Conservation (phyloP, 345 rosid genomes). For the Luvunga scandens region DNA sequence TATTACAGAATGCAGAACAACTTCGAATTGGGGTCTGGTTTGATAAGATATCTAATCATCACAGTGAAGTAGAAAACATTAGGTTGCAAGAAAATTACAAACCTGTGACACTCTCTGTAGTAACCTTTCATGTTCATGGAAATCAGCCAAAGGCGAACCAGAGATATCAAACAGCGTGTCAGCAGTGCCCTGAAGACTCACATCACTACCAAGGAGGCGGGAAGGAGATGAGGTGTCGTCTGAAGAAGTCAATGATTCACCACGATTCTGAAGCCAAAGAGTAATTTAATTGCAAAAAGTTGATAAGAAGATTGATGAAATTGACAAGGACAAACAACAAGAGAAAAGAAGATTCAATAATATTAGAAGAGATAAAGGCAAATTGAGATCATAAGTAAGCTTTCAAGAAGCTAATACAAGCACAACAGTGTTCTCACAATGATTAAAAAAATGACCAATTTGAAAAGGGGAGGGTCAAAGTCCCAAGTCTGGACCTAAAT, state of each 20-base stretch:
- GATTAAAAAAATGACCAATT: neutral
- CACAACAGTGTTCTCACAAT: neutral
- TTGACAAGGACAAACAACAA: neutral
- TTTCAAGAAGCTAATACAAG: neutral
- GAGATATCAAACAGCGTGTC: constrained; percentile 48
- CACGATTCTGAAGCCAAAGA: constrained; percentile 36
- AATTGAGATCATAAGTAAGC: neutral
- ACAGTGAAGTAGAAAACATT: neutral
- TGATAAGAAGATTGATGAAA: neutral
- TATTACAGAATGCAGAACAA: neutral
- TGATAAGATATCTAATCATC: neutral
- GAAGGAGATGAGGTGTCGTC: constrained; percentile 32
- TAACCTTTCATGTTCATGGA: constrained; percentile 70
- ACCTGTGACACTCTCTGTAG: constrained; percentile 67
- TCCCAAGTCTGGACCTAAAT: neutral
- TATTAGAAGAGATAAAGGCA: neutral
- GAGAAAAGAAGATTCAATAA: neutral
- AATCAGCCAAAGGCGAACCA: constrained; percentile 69
- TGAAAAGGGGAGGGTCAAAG: neutral
- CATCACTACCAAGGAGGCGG: constrained; percentile 42
- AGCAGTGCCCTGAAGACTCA: constrained; percentile 41
- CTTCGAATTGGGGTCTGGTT: neutral
- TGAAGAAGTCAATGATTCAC: constrained; percentile 30
- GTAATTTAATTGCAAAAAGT: neutral
- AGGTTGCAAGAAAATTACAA: constrained; percentile 12